Base-by-base conservation (phyloP, 1,284 basidiomycete genomes). In the Sporisorium sorghi region DNA sequence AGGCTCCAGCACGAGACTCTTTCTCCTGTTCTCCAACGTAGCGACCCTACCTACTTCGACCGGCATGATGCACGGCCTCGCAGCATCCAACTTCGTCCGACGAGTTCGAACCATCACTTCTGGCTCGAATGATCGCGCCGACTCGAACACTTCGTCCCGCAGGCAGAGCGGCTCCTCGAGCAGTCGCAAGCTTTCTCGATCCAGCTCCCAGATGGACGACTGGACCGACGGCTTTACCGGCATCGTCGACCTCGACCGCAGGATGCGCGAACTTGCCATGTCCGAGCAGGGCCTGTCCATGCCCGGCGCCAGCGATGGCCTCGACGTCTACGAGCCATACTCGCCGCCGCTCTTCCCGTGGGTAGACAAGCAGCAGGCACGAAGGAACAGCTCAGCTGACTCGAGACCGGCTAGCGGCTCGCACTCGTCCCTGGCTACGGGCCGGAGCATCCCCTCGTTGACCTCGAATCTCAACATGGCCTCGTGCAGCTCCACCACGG, bases 181-280 rank as follows among this genome's bases (percentile, higher is more conserved):
- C 5, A 35, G 55, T 37, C 61, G 61, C 46, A 65, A 61, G 21
- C 33, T 54, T 7, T 59, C 64, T 15, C 40, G 21, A 2, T 26
- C 58, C 40, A 58, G 52, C 42, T 64, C 64, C 14, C 56, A 61
- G 19, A 43, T 75, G 52, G 73, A 76, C 53, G 73, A 76, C 49
- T 76, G 73, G 73, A 72, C 50, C 54, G 65, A 65, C 26, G 69
- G 68, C 1, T 76, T 76, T 56, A 76, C 73, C 0, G 73, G 73
- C n/a, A 57, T 76, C 23, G 73, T 76, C 42, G 73, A 76, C 32
- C 59, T 76, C 30, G 73, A 76, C 43, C 55, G 73, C 15, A 40
- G 56, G 40, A 75, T 75, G 73, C 73, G 73, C 15, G 35, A 75
- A 26, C 67, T 75, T n/a, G 73, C 73, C n/a, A 66, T 71, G 56